phyloP scores from a whole-genome alignment of 305 asterid genomes.

The Petunia hybrid region DNA sequence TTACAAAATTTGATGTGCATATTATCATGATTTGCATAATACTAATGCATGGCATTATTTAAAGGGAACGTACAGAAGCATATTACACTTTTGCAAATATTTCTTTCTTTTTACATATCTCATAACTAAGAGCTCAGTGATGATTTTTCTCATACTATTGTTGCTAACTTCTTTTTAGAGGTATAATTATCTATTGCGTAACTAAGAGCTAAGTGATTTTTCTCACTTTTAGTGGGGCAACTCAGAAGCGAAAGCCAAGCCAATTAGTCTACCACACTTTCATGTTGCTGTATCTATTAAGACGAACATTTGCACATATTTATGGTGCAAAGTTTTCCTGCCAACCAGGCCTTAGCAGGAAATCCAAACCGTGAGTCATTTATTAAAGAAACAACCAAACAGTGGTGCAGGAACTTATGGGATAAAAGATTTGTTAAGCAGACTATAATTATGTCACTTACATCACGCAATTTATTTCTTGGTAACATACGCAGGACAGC shows the following conservation, averaged over 20 bases:
- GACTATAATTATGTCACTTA: constrained; percentile 48
- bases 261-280: not conserved
- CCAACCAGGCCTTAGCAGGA: not conserved
- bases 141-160: not conserved
- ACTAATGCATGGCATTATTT: not conserved
- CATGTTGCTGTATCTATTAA: not conserved
- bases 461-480: constrained; percentile 91
- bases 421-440: constrained; percentile 28
- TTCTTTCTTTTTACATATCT: not conserved
- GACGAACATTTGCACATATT: not conserved
- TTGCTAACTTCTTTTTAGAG: not conserved
- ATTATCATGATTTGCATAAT: not conserved
- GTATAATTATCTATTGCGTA: not conserved
- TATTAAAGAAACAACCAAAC: not conserved
- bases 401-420: not conserved
- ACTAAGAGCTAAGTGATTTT: not conserved
- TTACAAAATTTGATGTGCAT: not conserved
- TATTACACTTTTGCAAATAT: not conserved
- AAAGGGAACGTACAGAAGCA: not conserved
- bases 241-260: constrained; percentile 7
- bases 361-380: not conserved
- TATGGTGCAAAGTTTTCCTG: not conserved
- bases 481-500: constrained; percentile 99
- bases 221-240: not conserved
- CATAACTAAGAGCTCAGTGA: not conserved